A percentile compares a stretch with the other conserved stretches of the same genome.
These are phyloP conservation scores for Erythrobasidium yunnanense DNA, from an alignment of 768 basidiomycete genomes.

Conservation along the genomic window DNA sequence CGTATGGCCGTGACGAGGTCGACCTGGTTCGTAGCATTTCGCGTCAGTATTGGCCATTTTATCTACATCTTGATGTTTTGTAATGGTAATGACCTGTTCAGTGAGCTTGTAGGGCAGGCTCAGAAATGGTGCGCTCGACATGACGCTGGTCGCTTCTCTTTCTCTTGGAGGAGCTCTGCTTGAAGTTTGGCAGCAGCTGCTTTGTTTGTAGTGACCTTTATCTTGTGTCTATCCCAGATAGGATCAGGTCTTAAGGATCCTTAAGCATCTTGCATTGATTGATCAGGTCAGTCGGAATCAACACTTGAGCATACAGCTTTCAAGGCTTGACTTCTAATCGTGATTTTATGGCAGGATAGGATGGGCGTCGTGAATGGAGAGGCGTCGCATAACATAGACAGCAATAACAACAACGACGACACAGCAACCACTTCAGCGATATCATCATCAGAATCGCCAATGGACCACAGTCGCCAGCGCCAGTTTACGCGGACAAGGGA, in stretches of 20 bases:
- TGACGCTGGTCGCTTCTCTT: background rate
- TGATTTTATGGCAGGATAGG: too few species aligned
- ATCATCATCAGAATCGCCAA: conserved; percentile 1
- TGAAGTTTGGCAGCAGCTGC: background rate
- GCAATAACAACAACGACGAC: background rate
- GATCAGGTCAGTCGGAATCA: too few species aligned
- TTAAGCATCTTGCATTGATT: too few species aligned
- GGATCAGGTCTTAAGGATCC: too few species aligned
- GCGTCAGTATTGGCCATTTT: background rate
- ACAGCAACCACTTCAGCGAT: background rate
- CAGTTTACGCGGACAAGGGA: conserved; percentile 14
- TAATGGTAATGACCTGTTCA: background rate
- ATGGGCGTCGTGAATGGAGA: background rate
- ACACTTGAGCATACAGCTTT: too few species aligned
- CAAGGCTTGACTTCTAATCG: too few species aligned
- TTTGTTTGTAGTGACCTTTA: too few species aligned
- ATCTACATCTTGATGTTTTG: background rate
- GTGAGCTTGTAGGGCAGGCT: conserved; percentile 19
- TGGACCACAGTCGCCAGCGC: conserved; percentile 7
- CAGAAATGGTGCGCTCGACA: background rate
- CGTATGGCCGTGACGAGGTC: conserved; percentile 23
- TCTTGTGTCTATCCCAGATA: too few species aligned
- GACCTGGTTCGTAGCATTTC: background rate
- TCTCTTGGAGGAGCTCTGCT: background rate
- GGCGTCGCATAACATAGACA: background rate